Base-by-base conservation (phyloP, 306 rosid species). In the Biancaea sappan region DNA sequence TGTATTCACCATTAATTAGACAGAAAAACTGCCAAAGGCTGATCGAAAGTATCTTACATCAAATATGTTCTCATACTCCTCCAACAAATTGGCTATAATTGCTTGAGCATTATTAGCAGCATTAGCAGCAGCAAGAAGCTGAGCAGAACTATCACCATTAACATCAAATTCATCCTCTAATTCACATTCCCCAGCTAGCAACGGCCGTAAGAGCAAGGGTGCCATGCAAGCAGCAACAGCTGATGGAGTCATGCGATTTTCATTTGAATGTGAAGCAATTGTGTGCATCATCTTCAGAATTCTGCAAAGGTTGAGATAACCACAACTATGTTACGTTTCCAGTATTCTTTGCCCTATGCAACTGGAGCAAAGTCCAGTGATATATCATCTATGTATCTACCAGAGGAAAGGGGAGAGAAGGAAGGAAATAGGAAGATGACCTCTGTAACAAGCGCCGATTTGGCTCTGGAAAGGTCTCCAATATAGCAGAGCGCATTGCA, bases 141-240 rank as follows among this genome's bases (percentile, higher is more conserved):
- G 99, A 60, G 96, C 97, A 14, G 99, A 95, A 83, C 83, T 90
- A 84, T 92, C 99, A 61, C 99, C 98, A 73, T 74, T 92, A 24
- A 60, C 77, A 82, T 92, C 97, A 83, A 95, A 95, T 34, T 95
- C 98, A 82, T 90, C 99, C 80, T 95, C 99, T 73, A 95, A 63
- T 80, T 92, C 99, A 84, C 97, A 95, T 81, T 95, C 98, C 14
- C 99, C 98, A 25, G 98, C 96, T 77, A 95, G 91, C 56, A 95
- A 71, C 86, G 99, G 98, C 40, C 99, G 86, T 69, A 95, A 89
- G 50, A 95, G 98, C 85, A 95, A 90, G 68, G 99, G 99, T 34
- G 99, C 98, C 99, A 95, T 95, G 90, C 99, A 95, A 77, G 99
- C 98, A 86, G 99, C 97, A 79, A 95, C 96, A 64, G 99, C 99